Evolutionary conservation across 805 yeast genomes (phyloP), one percentile per base, ranked within the genome.

Genomic region (Candida montana): DNA sequence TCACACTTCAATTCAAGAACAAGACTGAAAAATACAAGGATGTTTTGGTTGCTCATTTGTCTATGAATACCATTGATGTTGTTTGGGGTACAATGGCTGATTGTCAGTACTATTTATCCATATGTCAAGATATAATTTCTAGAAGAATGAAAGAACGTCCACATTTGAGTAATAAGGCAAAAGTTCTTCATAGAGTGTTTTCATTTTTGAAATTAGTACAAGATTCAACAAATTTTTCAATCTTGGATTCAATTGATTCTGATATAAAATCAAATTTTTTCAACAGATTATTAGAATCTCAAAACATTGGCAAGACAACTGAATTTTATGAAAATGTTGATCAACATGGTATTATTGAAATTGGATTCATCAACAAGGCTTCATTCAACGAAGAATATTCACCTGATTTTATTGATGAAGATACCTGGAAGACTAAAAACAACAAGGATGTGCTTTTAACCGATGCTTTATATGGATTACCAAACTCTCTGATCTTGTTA

Each of bases 81-180:
- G 90, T 86, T 13, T 83, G 95, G 87, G 95, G 96, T 3, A 79
- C 91, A 1, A 84, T 85, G 90, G 81, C 83, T 41, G 93, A 84
- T 50, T 86, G 95, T 54, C 79, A 77, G 48, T 73, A 79, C 44
- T 86, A 86, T 62, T 68, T 88, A 40, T 75, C 78, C 41, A 77
- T 88, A 52, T 84, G 95, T 64, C 91, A 86, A 47, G 75, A 74
- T 42, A 81, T 85, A 42, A 81, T 88, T 20, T 75, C 77, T 27
- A 74, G 78, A 50, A 77, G 91, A 53, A 80, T 82, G 81, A 66
- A 66, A 33, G 71, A 68, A 40, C 77, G 88, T 55, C 76, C 81
- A 51, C 76, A 74, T 46, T 61, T 87, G 18, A 80, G 90, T 0
- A 71, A 84, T 17, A 87, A 87, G 60, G 95, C 95, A 1, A 69